A percentile compares a stretch with the other conserved stretches of the same genome.
Conservation (phyloP, 768 basidiomycete genomes). For the Panaeolus papilionaceus region DNA sequence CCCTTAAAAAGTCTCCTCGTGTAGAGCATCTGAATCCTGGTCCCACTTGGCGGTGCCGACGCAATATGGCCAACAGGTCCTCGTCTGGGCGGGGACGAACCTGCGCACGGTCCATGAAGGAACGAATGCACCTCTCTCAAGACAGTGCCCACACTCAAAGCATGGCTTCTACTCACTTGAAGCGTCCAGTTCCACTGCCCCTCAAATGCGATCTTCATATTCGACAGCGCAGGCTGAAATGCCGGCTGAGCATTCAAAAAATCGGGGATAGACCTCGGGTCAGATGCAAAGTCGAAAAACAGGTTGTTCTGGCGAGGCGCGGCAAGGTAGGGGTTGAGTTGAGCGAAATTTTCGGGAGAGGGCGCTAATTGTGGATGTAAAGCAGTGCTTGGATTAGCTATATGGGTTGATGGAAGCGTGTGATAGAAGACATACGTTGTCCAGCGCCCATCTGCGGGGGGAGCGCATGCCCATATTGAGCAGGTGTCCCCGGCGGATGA, state of each 20-base stretch:
- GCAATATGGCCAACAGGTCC: background rate
- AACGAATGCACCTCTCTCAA: slow-evolving; percentile 1
- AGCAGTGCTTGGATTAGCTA: background rate
- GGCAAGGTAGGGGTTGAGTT: background rate
- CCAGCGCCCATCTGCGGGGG: background rate
- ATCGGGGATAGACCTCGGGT: background rate
- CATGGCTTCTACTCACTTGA: background rate
- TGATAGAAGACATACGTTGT: background rate
- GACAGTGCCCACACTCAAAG: background rate
- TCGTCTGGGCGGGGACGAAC: background rate
- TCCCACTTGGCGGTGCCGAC: background rate
- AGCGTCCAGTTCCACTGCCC: background rate
- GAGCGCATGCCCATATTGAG: background rate
- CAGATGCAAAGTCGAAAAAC: background rate
- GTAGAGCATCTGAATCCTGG: background rate
- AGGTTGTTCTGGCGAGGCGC: background rate
- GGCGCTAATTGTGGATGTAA: background rate
- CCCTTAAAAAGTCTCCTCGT: background rate
- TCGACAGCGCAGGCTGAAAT: background rate
- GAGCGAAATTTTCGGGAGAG: background rate
- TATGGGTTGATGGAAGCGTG: background rate
- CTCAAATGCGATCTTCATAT: background rate
- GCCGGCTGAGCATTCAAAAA: background rate
- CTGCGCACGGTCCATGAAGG: background rate
- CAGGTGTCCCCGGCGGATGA: background rate